phyloP scores from a whole-genome alignment of 2,329 filamentous ascomycete genomes.

The Aspergillus novoparasiticus region DNA sequence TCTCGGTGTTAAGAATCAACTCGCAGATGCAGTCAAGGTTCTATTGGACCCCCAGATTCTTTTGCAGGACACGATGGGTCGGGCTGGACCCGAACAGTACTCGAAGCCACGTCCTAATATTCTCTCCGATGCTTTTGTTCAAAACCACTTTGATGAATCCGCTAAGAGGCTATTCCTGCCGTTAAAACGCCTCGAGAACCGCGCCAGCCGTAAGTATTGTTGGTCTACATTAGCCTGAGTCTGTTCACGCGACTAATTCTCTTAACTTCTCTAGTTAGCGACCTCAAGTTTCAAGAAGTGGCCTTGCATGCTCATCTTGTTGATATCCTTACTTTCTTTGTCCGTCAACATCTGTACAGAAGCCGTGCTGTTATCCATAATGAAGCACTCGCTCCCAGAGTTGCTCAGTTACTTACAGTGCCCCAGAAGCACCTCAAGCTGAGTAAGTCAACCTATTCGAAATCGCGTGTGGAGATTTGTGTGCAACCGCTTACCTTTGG shows the following conservation, averaged over 20 bases:
- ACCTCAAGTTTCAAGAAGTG: conserved; percentile 79
- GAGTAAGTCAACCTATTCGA: conserved; percentile 56
- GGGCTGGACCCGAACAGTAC: conserved; percentile 68
- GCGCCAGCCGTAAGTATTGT: conserved; percentile 52
- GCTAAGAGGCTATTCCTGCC: conserved; percentile 85
- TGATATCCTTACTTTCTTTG: conserved; percentile 91
- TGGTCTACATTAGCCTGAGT: background rate
- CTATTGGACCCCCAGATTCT: conserved; percentile 74
- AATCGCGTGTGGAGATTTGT: background rate
- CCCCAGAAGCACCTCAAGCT: conserved; percentile 92
- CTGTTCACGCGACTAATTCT: conserved; percentile 9
- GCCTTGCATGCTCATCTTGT: conserved; percentile 90
- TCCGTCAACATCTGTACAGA: conserved; percentile 82
- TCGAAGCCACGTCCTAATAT: conserved; percentile 67
- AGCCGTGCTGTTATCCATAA: conserved; percentile 86
- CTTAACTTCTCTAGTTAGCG: conserved; percentile 55
- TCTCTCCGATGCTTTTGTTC: conserved; percentile 82
- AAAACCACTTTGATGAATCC: conserved; percentile 85
- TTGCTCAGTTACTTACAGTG: conserved; percentile 78
- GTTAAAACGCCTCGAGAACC: conserved; percentile 74
- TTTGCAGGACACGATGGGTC: conserved; percentile 59
- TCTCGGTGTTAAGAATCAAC: conserved; percentile 90
- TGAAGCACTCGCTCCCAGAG: conserved; percentile 74
- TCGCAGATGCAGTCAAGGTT: conserved; percentile 93
- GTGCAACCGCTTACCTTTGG: conserved; percentile 1